Percentiles rank a stretch among this genome's conserved stretches.
These are phyloP conservation scores for Ichthyophthirius multifiliis DNA, from an alignment of 169 alveolate species.

Conservation along the genomic window DNA sequence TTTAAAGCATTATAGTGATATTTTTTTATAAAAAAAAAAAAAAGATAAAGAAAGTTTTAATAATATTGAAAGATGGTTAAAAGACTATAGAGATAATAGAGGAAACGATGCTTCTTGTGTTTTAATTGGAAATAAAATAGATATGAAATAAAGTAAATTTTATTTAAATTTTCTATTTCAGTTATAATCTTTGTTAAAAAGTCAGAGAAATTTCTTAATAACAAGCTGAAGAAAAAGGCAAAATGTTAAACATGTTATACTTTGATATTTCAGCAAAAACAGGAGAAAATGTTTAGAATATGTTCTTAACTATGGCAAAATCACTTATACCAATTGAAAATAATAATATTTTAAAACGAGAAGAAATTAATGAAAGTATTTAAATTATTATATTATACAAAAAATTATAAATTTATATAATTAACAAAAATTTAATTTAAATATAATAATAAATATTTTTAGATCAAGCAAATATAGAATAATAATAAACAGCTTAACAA, in stretches of 20 bases:
- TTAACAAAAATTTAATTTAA: too few relatives aligned
- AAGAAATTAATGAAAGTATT: too few relatives aligned
- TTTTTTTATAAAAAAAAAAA: slow-evolving; percentile 3
- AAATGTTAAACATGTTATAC: slow-evolving; percentile 38
- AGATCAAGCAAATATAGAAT: too few relatives aligned
- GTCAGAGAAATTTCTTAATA: slow-evolving; percentile 22
- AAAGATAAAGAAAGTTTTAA: slow-evolving; percentile 20
- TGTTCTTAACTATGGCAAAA: slow-evolving; percentile 42
- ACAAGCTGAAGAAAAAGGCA: slow-evolving; percentile 47
- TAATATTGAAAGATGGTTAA: slow-evolving; percentile 54
- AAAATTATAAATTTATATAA: too few relatives aligned
- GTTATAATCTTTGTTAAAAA: too few relatives aligned
- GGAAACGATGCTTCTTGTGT: slow-evolving; percentile 62
- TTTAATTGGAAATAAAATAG: slow-evolving; percentile 60
- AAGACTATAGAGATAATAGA: slow-evolving; percentile 51
- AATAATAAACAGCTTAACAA: too few relatives aligned
- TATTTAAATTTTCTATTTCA: too few relatives aligned
- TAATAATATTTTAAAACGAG: too few relatives aligned
- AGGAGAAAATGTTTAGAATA: slow-evolving; percentile 31
- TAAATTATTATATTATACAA: too few relatives aligned
- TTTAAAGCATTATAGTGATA: not conserved
- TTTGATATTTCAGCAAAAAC: slow-evolving; percentile 57
- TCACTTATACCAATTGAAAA: too few relatives aligned
- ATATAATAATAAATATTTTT: too few relatives aligned
- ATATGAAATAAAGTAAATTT: slow-evolving; percentile 48